Evolutionary conservation across 2,329 filamentous ascomycete genomes (phyloP).

Genomic region (Paracamarosporium sp.): DNA sequence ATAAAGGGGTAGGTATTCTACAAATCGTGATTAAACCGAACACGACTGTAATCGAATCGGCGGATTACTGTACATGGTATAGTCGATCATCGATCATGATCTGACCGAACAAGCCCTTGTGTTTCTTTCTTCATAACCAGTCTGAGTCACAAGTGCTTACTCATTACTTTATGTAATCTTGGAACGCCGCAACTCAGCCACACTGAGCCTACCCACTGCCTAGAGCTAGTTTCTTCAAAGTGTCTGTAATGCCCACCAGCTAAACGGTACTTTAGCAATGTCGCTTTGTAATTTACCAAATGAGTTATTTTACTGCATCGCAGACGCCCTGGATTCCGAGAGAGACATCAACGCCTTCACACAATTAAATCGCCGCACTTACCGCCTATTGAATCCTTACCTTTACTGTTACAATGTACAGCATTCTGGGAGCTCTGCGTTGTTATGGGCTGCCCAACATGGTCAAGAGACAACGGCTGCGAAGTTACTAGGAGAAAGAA

Average conservation of each 20-base stretch:
- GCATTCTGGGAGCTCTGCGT: neutral
- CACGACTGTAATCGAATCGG: too few species aligned
- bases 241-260: neutral
- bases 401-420: constrained; percentile 5
- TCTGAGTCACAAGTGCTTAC: too few species aligned
- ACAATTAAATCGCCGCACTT: neutral
- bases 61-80: too few species aligned
- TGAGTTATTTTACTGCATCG: neutral
- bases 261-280: constrained; percentile 2
- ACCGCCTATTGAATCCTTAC: neutral
- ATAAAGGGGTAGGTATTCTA: too few species aligned
- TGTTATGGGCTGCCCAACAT: neutral
- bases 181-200: too few species aligned
- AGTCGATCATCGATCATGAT: too few species aligned
- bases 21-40: too few species aligned
- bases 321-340: neutral
- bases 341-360: constrained; percentile 3
- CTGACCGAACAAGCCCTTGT: too few species aligned
- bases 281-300: neutral
- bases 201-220: too few species aligned
- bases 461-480: neutral
- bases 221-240: neutral
- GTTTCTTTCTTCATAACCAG: too few species aligned
- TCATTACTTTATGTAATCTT: too few species aligned
- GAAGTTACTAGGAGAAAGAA: neutral